phyloP scores from a whole-genome alignment of 2,329 filamentous ascomycete species.

The Didymella lethalis region DNA sequence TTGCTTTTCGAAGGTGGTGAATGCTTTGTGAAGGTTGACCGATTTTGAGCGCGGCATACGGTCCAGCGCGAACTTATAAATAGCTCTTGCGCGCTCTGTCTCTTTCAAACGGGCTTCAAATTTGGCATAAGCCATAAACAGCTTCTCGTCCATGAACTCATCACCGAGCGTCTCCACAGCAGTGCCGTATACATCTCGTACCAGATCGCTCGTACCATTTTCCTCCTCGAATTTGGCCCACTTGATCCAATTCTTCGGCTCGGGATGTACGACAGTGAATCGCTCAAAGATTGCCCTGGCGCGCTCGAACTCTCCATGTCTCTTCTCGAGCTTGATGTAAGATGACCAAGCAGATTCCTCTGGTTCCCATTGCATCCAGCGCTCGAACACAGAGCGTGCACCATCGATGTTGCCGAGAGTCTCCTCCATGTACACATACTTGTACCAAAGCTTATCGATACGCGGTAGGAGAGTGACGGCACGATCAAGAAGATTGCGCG shows the following conservation, averaged over 20 bases:
- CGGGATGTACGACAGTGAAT: slow-evolving; percentile 91
- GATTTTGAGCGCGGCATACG: slow-evolving; percentile 88
- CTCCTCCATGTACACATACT: slow-evolving; percentile 99
- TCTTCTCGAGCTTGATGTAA: slow-evolving; percentile 96
- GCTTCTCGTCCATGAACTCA: slow-evolving; percentile 92
- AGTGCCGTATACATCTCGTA: slow-evolving; percentile 87
- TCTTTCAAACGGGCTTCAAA: slow-evolving; percentile 96
- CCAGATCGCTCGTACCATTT: slow-evolving; percentile 87
- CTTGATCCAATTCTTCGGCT: slow-evolving; percentile 97
- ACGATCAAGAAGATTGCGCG: slow-evolving; percentile 89
- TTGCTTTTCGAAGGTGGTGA: slow-evolving; percentile 98
- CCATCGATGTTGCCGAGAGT: slow-evolving; percentile 94
- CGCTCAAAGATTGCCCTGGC: slow-evolving; percentile 89
- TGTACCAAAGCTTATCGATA: slow-evolving; percentile 98
- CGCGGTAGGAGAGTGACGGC: slow-evolving; percentile 91
- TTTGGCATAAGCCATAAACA: slow-evolving; percentile 94
- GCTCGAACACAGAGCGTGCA: slow-evolving; percentile 91
- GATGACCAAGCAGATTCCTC: slow-evolving; percentile 95
- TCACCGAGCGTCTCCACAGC: slow-evolving; percentile 91
- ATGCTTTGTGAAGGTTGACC: slow-evolving; percentile 85
- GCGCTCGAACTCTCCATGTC: slow-evolving; percentile 89
- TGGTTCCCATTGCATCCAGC: slow-evolving; percentile 98
- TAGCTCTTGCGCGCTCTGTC: slow-evolving; percentile 89
- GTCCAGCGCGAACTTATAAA: slow-evolving; percentile 96
- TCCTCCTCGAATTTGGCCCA: slow-evolving; percentile 99